Evolutionary conservation across 306 rosid genomes (phyloP).

Genomic region (Morella rubra): DNA sequence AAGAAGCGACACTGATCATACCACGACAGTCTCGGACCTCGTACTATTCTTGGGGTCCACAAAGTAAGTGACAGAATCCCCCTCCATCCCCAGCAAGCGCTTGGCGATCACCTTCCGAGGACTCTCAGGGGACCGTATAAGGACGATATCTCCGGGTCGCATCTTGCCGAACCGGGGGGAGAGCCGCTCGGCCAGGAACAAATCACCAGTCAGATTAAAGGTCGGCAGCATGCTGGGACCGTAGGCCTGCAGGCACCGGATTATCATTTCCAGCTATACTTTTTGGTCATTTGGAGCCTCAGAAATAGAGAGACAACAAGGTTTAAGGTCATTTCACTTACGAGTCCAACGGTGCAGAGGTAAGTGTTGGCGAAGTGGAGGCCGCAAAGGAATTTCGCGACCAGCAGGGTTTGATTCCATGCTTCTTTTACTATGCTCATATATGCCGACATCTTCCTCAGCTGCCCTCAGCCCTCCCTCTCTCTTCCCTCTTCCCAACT

Average conservation of each 20-base stretch:
- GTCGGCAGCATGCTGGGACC: constrained; percentile 95
- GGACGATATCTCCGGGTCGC: constrained; percentile 55
- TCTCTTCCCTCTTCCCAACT: background rate
- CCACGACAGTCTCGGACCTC: constrained; percentile 54
- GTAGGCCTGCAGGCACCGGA: constrained; percentile 42
- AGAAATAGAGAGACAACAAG: background rate
- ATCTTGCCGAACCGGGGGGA: constrained; percentile 52
- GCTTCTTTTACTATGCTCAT: constrained; percentile 32
- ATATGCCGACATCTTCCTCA: constrained; percentile 16
- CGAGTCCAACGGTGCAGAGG: constrained; percentile 33
- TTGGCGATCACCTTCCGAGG: constrained; percentile 46
- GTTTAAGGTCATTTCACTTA: constrained; percentile 21
- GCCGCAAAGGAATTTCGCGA: constrained; percentile 41
- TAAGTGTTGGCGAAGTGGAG: constrained; percentile 45
- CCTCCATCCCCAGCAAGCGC: constrained; percentile 75
- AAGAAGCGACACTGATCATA: constrained; percentile 27
- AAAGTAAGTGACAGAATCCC: constrained; percentile 56
- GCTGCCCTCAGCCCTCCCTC: background rate
- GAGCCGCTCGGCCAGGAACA: constrained; percentile 47
- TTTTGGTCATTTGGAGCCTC: background rate
- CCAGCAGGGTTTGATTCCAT: constrained; percentile 13
- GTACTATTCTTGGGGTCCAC: constrained; percentile 50
- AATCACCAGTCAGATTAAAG: constrained; percentile 23
- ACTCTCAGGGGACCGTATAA: constrained; percentile 46
- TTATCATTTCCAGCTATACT: constrained; percentile 4